Conservation (phyloP, 202 grass and related monocot genomes). For the Schoenoplectus tabernaemontani region DNA sequence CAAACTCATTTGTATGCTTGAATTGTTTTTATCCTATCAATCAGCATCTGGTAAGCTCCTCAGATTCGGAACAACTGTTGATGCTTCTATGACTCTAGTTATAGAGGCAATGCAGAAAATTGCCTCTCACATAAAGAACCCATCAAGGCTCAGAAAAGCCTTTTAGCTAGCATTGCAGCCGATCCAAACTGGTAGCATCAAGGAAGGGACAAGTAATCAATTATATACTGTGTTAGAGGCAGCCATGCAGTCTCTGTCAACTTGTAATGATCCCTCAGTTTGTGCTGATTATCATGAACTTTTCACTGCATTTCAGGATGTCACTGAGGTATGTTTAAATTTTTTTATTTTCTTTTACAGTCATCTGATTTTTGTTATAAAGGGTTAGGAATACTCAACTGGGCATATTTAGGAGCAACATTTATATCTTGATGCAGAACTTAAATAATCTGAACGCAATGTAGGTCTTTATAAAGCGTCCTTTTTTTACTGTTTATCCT, state of each 20-base stretch:
- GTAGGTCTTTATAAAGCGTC: no score
- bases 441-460: no score
- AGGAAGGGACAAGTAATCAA: slow-evolving; percentile 49
- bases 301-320: slow-evolving; percentile 50
- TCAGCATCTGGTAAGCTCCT: slow-evolving; percentile 59
- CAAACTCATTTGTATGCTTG: background rate
- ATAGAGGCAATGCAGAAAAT: slow-evolving; percentile 93
- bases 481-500: no score
- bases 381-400: background rate
- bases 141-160: slow-evolving; percentile 82
- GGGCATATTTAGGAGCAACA: background rate
- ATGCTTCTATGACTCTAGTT: slow-evolving; percentile 72
- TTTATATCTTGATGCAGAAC: background rate
- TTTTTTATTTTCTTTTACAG: slow-evolving; percentile 4
- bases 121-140: slow-evolving; percentile 78
- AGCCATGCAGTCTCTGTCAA: slow-evolving; percentile 59
- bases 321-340: slow-evolving; percentile 48
- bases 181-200: slow-evolving; percentile 73
- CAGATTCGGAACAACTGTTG: slow-evolving; percentile 75
- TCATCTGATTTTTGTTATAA: background rate
- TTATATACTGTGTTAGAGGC: slow-evolving; percentile 73
- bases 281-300: slow-evolving; percentile 54
- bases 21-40: slow-evolving; percentile 1
- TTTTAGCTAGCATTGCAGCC: slow-evolving; percentile 76
- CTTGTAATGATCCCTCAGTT: slow-evolving; percentile 54